A percentile compares a stretch with the other conserved stretches of the same genome.
Evolutionary conservation across 192 early-diverging fungal genomes (phyloP).

Genomic region (Lunasporangiospora selenospora): DNA sequence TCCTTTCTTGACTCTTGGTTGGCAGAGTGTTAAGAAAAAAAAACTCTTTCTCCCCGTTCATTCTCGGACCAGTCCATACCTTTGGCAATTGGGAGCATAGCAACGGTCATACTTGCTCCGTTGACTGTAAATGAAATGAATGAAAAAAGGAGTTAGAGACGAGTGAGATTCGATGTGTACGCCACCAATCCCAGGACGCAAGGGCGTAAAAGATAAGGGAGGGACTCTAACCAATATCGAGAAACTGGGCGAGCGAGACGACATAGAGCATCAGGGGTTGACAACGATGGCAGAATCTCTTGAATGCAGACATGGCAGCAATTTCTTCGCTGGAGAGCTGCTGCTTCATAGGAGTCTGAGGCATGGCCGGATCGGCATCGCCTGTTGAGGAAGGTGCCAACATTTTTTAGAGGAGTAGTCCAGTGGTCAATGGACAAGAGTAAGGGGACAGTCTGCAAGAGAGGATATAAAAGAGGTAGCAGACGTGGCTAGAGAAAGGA

Average conservation of each 20-base stretch:
- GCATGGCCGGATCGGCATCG: neutral
- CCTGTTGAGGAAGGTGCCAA: no score
- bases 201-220: neutral
- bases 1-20: no score
- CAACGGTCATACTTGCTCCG: constrained; percentile 43
- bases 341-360: neutral
- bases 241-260: constrained; percentile 42
- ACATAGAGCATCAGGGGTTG: constrained; percentile 44
- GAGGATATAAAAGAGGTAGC: no score
- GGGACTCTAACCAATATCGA: constrained; percentile 34
- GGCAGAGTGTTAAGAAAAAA: no score
- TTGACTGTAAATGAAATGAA: constrained; percentile 19
- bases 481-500: no score
- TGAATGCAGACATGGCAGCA: constrained; percentile 1
- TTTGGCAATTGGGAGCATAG: constrained; percentile 31
- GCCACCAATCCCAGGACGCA: neutral
- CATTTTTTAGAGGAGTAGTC: no score
- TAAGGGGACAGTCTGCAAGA: no score
- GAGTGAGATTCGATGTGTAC: neutral
- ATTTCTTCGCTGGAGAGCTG: neutral
- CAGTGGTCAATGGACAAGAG: no score
- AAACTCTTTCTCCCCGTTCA: no score
- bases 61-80: no score
- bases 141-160: constrained; percentile 6
- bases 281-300: constrained; percentile 11